These are phyloP conservation scores for Aspergillus alliaceus DNA, from an alignment of 2,329 filamentous ascomycete species.

Conservation along the genomic window DNA sequence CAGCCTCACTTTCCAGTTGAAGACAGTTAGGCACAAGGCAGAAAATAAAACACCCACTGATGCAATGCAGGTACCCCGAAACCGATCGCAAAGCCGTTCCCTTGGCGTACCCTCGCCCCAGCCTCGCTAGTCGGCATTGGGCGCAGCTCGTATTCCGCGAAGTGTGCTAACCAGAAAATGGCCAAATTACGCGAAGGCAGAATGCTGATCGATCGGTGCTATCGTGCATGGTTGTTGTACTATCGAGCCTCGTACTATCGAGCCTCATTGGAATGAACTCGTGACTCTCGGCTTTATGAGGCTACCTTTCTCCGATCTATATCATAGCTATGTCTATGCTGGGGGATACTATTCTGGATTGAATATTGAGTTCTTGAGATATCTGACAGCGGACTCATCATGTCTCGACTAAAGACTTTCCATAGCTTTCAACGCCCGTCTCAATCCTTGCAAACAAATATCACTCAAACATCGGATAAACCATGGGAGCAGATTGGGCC, in stretches of 20 bases:
- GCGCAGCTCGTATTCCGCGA: neutral
- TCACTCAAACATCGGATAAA: neutral
- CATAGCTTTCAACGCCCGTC: neutral
- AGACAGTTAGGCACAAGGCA: neutral
- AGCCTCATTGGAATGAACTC: neutral
- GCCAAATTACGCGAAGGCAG: neutral
- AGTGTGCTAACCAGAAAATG: neutral
- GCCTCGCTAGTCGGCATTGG: neutral
- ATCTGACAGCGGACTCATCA: neutral
- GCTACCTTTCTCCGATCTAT: neutral
- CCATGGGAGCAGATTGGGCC: conserved; percentile 10
- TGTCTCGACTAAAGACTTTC: neutral
- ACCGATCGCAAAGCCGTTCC: neutral
- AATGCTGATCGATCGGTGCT: neutral
- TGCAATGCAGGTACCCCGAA: neutral
- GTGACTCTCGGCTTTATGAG: neutral
- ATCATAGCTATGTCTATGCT: neutral
- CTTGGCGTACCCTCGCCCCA: neutral
- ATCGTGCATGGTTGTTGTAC: neutral
- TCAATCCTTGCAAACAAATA: neutral
- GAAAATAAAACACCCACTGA: neutral
- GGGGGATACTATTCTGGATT: neutral
- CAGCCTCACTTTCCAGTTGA: neutral
- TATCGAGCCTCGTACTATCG: neutral
- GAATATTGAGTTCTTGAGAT: no score